Evolutionary conservation across 306 rosid genomes (phyloP).

Genomic region (Elaeagnus macrophylla): DNA sequence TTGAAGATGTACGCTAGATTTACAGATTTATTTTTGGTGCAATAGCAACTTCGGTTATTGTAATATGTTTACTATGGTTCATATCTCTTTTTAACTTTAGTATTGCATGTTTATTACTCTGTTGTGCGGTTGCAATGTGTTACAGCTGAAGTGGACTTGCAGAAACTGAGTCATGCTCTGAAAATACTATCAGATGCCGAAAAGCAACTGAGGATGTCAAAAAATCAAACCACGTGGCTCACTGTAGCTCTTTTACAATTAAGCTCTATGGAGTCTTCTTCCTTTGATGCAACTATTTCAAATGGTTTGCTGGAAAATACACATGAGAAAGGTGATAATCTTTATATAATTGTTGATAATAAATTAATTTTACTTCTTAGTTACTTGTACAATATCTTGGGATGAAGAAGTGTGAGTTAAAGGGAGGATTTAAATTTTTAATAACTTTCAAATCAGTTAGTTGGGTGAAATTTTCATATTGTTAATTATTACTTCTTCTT

Average conservation of each 20-base stretch:
- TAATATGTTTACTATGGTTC: slow-evolving; percentile 6
- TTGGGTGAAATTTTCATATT: no score
- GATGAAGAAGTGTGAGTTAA: not conserved
- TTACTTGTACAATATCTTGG: not conserved
- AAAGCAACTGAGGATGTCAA: slow-evolving; percentile 69
- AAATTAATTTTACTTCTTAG: not conserved
- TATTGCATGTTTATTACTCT: no score
- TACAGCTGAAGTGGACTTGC: slow-evolving; percentile 58
- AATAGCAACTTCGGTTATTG: not conserved
- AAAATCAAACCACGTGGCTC: slow-evolving; percentile 81
- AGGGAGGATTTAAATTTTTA: not conserved
- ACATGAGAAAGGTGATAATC: slow-evolving; percentile 31
- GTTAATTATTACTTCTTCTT: not conserved
- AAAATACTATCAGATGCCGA: slow-evolving; percentile 70
- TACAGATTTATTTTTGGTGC: no score
- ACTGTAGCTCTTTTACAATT: slow-evolving; percentile 78
- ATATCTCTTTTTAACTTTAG: slow-evolving; percentile 12
- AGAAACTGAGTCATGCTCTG: slow-evolving; percentile 62
- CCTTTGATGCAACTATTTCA: slow-evolving; percentile 34
- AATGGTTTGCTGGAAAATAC: slow-evolving; percentile 33
- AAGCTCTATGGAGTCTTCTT: slow-evolving; percentile 45
- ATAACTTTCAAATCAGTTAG: slow-evolving; percentile 12
- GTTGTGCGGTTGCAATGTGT: slow-evolving; percentile 3
- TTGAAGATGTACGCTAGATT: no score
- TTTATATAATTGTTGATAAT: not conserved